Evolutionary conservation across 2,329 filamentous ascomycete genomes (phyloP).

Genomic region (Knufia petricola): DNA sequence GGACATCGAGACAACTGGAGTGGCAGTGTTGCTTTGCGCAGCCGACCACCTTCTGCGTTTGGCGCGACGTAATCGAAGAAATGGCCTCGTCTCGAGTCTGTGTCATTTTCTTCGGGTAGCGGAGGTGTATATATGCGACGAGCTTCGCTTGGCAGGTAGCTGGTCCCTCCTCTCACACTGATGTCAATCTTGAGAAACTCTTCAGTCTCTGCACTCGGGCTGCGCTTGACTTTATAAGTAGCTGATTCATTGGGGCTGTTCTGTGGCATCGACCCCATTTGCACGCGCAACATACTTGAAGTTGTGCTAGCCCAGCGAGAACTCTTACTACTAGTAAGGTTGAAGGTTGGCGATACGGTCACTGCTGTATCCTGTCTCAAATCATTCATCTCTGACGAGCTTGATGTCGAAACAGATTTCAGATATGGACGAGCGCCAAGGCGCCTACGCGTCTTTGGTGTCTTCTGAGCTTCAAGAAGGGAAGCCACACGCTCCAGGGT

Average conservation of each 20-base stretch:
- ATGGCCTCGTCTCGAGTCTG: conserved; percentile 17
- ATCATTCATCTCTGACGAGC: not conserved
- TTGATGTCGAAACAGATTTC: conserved; percentile 1
- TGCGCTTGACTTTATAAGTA: conserved; percentile 22
- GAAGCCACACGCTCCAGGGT: conserved; percentile 14
- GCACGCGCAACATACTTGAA: conserved; percentile 18
- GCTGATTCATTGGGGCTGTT: conserved; percentile 21
- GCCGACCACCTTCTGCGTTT: not conserved
- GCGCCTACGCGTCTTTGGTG: not conserved
- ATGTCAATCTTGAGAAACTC: conserved; percentile 24
- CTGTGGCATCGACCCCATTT: conserved; percentile 16
- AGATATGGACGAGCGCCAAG: not conserved
- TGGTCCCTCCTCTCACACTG: conserved; percentile 21
- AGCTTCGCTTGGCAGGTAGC: conserved; percentile 23
- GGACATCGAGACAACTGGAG: not conserved
- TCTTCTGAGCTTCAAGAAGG: conserved; percentile 11
- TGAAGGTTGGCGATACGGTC: conserved; percentile 4
- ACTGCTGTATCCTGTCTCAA: not conserved
- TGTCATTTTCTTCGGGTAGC: conserved; percentile 15
- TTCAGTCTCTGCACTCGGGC: conserved; percentile 21
- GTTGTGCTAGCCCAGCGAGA: conserved; percentile 12
- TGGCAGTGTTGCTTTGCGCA: not conserved
- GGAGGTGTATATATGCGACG: conserved; percentile 23
- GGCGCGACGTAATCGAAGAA: conserved; percentile 24
- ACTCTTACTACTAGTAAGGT: not conserved